Base-by-base conservation (phyloP, 345 rosid genomes). In the Reutealis trisperma region DNA sequence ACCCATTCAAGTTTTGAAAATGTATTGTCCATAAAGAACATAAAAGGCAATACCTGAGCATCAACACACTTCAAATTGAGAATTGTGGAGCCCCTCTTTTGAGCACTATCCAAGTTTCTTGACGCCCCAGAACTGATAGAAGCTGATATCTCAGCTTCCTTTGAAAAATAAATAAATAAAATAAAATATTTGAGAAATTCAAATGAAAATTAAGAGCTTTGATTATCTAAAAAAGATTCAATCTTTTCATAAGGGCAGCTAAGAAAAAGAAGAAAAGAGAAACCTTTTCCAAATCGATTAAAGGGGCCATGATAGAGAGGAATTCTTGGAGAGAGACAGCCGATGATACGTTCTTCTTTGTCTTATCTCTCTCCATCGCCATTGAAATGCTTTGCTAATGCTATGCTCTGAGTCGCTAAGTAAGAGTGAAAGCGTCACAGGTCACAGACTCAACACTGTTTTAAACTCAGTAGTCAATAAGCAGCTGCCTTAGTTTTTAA, bases 131-230 rank as follows among this genome's bases (percentile, higher is more conserved):
- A 85, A 82, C 74, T 83, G 59, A 93, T 83, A 7, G 98, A 93
- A 76, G 91, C 87, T 41, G 97, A 89, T 63, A 93, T 93, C 85
- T 91, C 98, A 12, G 98, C 91, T 60, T 91, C 97, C 93, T 90
- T 54, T 42, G 19, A 44, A 59, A 76, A 22, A 37, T n/a, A 27
- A n/a, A 14, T 16, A 75, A 78, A 49, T 6, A 41, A 5, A 27
- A 19, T 0, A 1, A 18, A 21, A 58, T 57, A 16, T 27, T 22
- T n/a, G 6, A 21, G 63, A 49, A 52, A 37, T 54, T 16, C 12
- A 32, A 25, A 47, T 12, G n/a, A 42, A 37, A 6, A 12, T 12
- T 44, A 19, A 42, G 0, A 2, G 24, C 37, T 71, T 5, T 3
- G 22, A 55, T 30, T 19, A 9, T 16, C 24, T 18, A 58, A 58